A percentile compares a stretch with the other conserved stretches of the same genome.
Conservation (phyloP, 495 filamentous ascomycete genomes). For the Oleoguttula mirabilis region DNA sequence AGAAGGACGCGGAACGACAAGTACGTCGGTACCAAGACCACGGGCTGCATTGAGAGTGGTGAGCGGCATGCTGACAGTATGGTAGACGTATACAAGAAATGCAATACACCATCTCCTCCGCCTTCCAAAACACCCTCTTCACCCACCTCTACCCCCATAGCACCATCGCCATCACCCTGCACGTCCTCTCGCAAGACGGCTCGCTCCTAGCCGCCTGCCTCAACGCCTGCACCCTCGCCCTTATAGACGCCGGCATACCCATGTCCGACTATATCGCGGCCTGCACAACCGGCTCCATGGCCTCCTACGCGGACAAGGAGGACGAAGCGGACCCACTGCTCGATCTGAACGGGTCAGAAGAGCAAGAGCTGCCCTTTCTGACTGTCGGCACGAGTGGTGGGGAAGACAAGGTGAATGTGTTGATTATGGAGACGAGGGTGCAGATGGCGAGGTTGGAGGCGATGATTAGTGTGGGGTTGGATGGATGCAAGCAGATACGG, state of each 20-base stretch:
- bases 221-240: constrained; percentile 84
- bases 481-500: constrained; percentile 78
- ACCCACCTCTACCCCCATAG: constrained; percentile 82
- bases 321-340: constrained; percentile 71
- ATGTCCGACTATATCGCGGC: constrained; percentile 86
- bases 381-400: constrained; percentile 58
- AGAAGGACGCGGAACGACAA: constrained; percentile 60
- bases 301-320: constrained; percentile 47
- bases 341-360: constrained; percentile 75
- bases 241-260: constrained; percentile 88
- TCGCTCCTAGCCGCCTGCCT: constrained; percentile 77
- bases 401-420: constrained; percentile 58
- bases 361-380: constrained; percentile 78
- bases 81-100: constrained; percentile 77
- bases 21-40: constrained; percentile 32
- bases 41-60: too few species aligned
- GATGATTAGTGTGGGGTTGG: constrained; percentile 82
- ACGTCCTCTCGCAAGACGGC: constrained; percentile 84
- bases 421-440: constrained; percentile 75
- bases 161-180: constrained; percentile 68
- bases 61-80: too few species aligned
- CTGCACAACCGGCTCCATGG: constrained; percentile 72
- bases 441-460: constrained; percentile 68
- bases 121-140: constrained; percentile 63
- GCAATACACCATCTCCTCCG: constrained; percentile 56